Percentiles rank a stretch among this genome's conserved stretches.
Conservation (phyloP, 2,329 filamentous ascomycete species). For the Phialophora chinensis region DNA sequence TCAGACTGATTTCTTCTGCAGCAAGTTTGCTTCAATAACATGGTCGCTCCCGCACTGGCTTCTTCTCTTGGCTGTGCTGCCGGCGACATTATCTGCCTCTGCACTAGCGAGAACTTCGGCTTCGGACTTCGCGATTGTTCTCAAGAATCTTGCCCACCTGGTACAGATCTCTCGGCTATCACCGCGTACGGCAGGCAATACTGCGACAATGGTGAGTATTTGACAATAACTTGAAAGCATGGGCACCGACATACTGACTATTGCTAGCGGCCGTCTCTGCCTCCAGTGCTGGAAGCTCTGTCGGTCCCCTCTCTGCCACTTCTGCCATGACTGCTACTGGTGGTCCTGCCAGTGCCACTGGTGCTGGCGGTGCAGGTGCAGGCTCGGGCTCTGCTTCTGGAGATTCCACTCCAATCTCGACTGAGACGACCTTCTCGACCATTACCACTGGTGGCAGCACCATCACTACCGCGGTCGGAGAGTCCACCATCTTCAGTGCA, state of each 20-base stretch:
- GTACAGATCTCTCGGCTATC: constrained; percentile 45
- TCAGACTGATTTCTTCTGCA: constrained; percentile 39
- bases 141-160: constrained; percentile 49
- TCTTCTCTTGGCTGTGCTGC: constrained; percentile 47
- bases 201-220: constrained; percentile 44
- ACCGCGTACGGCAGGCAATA: constrained; percentile 44
- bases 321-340: constrained; percentile 32
- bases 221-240: not conserved
- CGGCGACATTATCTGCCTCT: constrained; percentile 48
- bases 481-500: constrained; percentile 11
- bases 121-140: constrained; percentile 57
- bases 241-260: constrained; percentile 5
- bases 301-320: constrained; percentile 25
- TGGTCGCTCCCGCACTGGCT: constrained; percentile 48
- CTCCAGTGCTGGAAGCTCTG: constrained; percentile 21
- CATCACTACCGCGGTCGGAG: constrained; percentile 20
- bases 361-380: constrained; percentile 19
- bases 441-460: constrained; percentile 15
- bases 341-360: constrained; percentile 25
- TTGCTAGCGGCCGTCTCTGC: constrained; percentile 28
- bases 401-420: constrained; percentile 17
- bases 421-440: constrained; percentile 16
- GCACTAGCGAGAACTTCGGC: constrained; percentile 49
- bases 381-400: constrained; percentile 24
- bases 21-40: constrained; percentile 54